These are phyloP conservation scores for Scopulariopsis brevicaulis DNA, from an alignment of 2,329 filamentous ascomycete genomes.

Conservation along the genomic window DNA sequence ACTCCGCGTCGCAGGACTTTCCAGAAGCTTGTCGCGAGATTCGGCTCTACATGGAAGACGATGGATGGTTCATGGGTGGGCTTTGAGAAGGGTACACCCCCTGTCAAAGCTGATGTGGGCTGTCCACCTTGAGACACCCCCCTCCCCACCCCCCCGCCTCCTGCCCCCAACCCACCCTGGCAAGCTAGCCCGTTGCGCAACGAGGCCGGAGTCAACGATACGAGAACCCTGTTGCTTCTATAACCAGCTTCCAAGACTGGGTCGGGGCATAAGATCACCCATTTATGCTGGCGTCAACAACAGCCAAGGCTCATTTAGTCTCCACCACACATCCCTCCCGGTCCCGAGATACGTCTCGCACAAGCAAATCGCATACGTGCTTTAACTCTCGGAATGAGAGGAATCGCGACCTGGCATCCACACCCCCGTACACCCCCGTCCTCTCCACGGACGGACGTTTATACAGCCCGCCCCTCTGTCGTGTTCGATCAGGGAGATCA, in stretches of 20 bases:
- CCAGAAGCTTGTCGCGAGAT: not conserved
- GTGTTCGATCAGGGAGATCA: slow-evolving; percentile 4
- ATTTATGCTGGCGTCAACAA: slow-evolving; percentile 44
- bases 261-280: slow-evolving; percentile 47
- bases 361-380: slow-evolving; percentile 33
- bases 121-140: not conserved
- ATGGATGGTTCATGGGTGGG: not conserved
- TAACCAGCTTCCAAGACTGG: slow-evolving; percentile 30
- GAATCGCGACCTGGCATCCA: slow-evolving; percentile 21
- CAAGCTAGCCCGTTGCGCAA: not conserved
- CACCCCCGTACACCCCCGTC: not conserved
- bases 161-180: not conserved
- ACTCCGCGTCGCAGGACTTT: not conserved
- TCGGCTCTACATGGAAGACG: not conserved
- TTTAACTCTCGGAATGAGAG: slow-evolving; percentile 30
- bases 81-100: not conserved
- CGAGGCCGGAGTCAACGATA: not conserved
- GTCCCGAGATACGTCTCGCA: slow-evolving; percentile 36
- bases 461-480: not conserved
- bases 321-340: slow-evolving; percentile 20
- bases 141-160: not conserved
- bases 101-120: not conserved
- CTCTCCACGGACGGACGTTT: slow-evolving; percentile 12
- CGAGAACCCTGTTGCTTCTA: slow-evolving; percentile 27
- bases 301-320: slow-evolving; percentile 29